Evolutionary conservation across 352 stramenopile species (phyloP).

Genomic region (Lagenidium giganteum): DNA sequence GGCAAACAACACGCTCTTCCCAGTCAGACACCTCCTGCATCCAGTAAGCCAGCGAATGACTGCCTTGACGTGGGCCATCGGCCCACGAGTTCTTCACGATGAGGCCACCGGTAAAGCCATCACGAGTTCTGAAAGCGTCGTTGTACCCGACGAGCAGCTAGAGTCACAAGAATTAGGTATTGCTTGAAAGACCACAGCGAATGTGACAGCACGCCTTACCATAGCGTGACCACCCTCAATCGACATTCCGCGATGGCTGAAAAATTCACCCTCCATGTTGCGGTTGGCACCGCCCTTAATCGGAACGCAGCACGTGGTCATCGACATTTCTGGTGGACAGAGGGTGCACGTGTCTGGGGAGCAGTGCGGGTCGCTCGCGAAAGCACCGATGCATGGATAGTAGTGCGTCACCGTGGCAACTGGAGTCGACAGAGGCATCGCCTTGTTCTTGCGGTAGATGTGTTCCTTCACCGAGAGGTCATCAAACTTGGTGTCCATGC

Average conservation of each 20-base stretch:
- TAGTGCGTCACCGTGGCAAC: slow-evolving; percentile 77
- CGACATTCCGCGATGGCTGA: slow-evolving; percentile 72
- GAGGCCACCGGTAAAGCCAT: slow-evolving; percentile 67
- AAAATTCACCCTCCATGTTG: slow-evolving; percentile 85
- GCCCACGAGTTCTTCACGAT: slow-evolving; percentile 80
- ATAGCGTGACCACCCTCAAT: slow-evolving; percentile 78
- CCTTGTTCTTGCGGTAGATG: slow-evolving; percentile 67
- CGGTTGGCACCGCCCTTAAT: slow-evolving; percentile 60
- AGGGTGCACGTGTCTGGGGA: slow-evolving; percentile 56
- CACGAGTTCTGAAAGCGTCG: slow-evolving; percentile 64
- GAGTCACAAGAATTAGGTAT: neutral
- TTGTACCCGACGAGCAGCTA: slow-evolving; percentile 80
- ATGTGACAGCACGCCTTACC: slow-evolving; percentile 26
- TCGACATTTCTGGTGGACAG: slow-evolving; percentile 67
- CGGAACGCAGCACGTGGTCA: slow-evolving; percentile 75
- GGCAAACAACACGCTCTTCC: slow-evolving; percentile 72
- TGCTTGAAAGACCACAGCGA: neutral
- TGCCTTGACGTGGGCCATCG: slow-evolving; percentile 56
- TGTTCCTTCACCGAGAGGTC: slow-evolving; percentile 74
- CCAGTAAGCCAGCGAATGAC: slow-evolving; percentile 74
- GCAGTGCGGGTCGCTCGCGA: slow-evolving; percentile 56
- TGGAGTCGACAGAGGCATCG: slow-evolving; percentile 70
- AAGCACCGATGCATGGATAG: slow-evolving; percentile 67
- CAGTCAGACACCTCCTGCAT: slow-evolving; percentile 81
- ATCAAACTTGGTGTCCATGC: slow-evolving; percentile 77